Evolutionary conservation across 2,329 filamentous ascomycete genomes (phyloP), one percentile per base, ranked within the genome.

Genomic region (Diaporthe citrichinensis): DNA sequence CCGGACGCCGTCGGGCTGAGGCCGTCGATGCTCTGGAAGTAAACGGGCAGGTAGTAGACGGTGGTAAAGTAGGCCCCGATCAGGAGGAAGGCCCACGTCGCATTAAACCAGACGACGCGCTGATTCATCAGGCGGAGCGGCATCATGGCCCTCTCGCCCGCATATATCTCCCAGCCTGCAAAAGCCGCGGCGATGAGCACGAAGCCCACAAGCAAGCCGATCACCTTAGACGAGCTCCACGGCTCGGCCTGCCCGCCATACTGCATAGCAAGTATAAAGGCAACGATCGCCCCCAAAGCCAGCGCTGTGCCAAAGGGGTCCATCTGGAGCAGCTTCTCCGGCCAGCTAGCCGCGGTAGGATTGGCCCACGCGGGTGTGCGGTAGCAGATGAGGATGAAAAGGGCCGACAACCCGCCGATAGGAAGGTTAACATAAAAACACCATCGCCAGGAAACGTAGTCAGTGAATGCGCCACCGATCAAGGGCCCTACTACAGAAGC

Each of bases 81-180:
- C 20, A 87, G 81, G 58, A 85, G 82, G n/a, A 86, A 82, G 28
- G 83, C 84, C 44, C 84, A 85, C 4, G 84, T 31, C 58, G 83
- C 82, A 31, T 84, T 83, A 10, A 83, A 78, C 81, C 82, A 84
- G 6, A 90, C 83, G 25, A 86, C 80, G 0, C 86, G 82, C 25
- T 83, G 82, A 23, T 81, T 81, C 15, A 88, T 74, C 49, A 89
- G 81, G 0, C 83, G 83, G 1, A 85, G 81, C 0, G 87, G 85
- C 2, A 90, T 82, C 83, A 90, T 88, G 23, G 88, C 88, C 2
- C 83, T 80, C 15, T 87, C 85, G 4, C 87, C 88, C 69, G 81
- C 79, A 23, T 74, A 82, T 39, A 75, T 82, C 74, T 85, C 81
- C 15, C 81, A 77, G 17, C 80, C 72, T 3, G 71, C 68, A 76